A percentile compares a stretch with the other conserved stretches of the same genome.
Conservation (phyloP, 225 moss, liverwort and hornwort species). For the Takakia lepidozioides region DNA sequence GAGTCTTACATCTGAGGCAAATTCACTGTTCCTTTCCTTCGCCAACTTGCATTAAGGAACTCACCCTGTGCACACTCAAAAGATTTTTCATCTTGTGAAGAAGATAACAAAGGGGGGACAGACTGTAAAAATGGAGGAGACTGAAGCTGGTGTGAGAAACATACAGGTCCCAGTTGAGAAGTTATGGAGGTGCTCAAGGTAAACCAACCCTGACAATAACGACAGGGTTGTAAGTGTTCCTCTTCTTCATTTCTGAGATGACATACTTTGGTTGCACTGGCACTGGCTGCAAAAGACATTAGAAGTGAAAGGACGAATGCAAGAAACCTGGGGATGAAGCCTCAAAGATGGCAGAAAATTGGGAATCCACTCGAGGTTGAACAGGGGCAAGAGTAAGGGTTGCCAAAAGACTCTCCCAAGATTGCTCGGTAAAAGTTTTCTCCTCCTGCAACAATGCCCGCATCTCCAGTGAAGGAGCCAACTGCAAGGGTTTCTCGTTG, state of each 20-base stretch:
- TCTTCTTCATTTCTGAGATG: too few species aligned
- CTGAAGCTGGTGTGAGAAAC: too few species aligned
- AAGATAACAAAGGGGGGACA: neutral
- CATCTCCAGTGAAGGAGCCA: conserved; percentile 90
- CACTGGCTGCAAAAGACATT: too few species aligned
- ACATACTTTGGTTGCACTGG: too few species aligned
- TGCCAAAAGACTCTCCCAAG: conserved; percentile 62
- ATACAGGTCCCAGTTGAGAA: neutral
- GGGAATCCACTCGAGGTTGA: conserved; percentile 59
- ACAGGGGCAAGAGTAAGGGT: conserved; percentile 41
- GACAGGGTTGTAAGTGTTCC: too few species aligned
- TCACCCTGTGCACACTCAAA: conserved; percentile 55
- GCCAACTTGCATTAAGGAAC: conserved; percentile 60
- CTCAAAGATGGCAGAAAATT: conserved; percentile 41
- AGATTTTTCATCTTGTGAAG: conserved; percentile 34
- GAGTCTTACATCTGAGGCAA: conserved; percentile 75
- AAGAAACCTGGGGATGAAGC: conserved; percentile 25
- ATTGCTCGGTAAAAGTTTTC: conserved; percentile 52
- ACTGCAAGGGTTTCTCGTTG: conserved; percentile 84
- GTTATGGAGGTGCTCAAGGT: conserved; percentile 8
- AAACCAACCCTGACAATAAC: conserved; percentile 34
- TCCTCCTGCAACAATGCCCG: conserved; percentile 75
- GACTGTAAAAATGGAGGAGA: neutral
- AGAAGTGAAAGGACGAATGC: too few species aligned
- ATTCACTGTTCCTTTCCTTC: conserved; percentile 66